These are phyloP conservation scores for Blumeria hordei DNA, from an alignment of 2,329 filamentous ascomycete species.

Conservation along the genomic window DNA sequence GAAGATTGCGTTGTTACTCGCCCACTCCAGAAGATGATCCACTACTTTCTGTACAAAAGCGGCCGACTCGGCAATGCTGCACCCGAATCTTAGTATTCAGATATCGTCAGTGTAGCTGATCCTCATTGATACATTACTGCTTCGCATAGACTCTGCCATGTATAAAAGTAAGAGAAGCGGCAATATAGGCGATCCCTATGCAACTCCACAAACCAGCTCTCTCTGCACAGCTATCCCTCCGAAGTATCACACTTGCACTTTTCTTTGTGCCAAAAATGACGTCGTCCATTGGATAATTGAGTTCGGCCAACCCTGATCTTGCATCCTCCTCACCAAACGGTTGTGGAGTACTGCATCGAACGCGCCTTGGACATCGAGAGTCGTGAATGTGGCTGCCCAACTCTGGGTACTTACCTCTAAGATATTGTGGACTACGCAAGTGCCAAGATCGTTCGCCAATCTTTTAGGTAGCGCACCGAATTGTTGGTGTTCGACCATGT, in stretches of 20 bases:
- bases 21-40: no score
- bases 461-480: background rate
- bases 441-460: background rate
- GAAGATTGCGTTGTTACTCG: no score
- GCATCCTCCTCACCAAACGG: background rate
- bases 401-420: background rate
- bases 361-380: background rate
- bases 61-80: no score
- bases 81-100: no score
- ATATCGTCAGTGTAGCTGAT: background rate
- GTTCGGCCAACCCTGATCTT: background rate
- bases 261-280: background rate
- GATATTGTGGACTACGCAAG: background rate
- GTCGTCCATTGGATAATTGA: background rate
- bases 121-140: background rate
- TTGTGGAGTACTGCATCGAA: background rate
- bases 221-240: background rate
- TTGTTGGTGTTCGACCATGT: background rate
- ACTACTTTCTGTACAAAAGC: no score
- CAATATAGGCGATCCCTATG: no score
- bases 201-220: background rate
- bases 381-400: background rate
- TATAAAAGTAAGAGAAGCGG: background rate
- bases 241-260: background rate
- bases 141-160: background rate